These are phyloP conservation scores for Coemansia aciculifera DNA, from an alignment of 192 early-diverging fungal species.

Conservation along the genomic window DNA sequence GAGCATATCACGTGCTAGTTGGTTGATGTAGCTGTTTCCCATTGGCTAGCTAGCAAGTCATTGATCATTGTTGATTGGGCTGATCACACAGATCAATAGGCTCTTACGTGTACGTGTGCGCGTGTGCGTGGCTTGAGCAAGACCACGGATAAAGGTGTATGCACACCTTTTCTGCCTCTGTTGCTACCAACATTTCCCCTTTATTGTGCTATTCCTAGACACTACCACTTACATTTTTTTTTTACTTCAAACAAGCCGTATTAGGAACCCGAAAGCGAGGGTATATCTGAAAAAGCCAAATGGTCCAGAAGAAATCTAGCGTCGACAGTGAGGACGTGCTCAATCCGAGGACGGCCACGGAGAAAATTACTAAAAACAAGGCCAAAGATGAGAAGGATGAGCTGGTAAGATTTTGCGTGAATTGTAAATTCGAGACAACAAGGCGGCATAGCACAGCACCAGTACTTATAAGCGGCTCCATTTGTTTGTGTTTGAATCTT, in stretches of 20 bases:
- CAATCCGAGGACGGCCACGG: conserved; percentile 49
- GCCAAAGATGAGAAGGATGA: conserved; percentile 57
- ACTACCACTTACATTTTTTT: neutral
- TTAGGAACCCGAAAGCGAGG: neutral
- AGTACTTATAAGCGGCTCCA: neutral
- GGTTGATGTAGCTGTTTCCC: neutral
- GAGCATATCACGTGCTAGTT: neutral
- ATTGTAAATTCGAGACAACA: neutral
- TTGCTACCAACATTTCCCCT: neutral
- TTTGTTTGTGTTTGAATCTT: neutral
- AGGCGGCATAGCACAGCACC: neutral
- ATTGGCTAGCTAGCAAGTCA: neutral
- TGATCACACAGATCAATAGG: neutral
- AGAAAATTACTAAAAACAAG: conserved; percentile 55
- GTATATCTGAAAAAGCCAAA: neutral
- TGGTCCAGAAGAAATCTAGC: conserved; percentile 31
- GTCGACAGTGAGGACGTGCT: conserved; percentile 36
- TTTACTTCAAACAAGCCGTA: neutral
- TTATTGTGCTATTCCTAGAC: neutral
- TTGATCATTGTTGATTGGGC: neutral
- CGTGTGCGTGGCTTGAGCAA: neutral
- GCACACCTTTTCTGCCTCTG: neutral
- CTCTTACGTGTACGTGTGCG: neutral
- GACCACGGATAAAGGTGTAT: neutral
- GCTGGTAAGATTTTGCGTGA: conserved; percentile 37